Conservation (phyloP, 179 eudicot genomes). For the Carnegiea gigantea region DNA sequence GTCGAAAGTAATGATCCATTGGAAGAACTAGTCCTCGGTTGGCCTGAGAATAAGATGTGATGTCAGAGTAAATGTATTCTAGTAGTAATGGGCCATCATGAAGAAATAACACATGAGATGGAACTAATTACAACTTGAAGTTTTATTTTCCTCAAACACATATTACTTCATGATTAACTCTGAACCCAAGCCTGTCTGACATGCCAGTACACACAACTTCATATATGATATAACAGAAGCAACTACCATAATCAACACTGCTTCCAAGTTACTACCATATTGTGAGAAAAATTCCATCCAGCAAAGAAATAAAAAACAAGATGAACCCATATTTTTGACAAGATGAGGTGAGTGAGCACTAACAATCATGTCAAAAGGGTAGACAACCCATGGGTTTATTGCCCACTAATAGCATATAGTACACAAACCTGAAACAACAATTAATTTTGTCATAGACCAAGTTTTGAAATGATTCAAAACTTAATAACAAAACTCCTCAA, state of each 20-base stretch:
- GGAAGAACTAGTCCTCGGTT: not conserved
- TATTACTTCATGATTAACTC: not conserved
- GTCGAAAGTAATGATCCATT: conserved; percentile 42
- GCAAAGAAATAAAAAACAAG: not conserved
- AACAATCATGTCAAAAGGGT: not conserved
- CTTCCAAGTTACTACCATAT: not conserved
- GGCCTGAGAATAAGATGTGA: not conserved
- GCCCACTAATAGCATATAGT: no score
- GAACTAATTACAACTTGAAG: not conserved
- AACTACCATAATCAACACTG: conserved; percentile 2
- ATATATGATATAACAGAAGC: not conserved
- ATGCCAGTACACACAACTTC: not conserved
- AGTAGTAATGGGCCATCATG: not conserved
- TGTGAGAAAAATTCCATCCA: not conserved
- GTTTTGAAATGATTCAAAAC: not conserved
- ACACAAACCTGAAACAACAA: not conserved
- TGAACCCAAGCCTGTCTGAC: not conserved
- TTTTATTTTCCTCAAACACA: not conserved
- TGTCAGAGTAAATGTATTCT: not conserved
- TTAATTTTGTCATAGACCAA: not conserved
- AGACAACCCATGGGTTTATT: not conserved
- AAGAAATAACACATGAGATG: not conserved
- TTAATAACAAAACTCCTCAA: not conserved
- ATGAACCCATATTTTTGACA: not conserved
- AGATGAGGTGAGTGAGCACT: not conserved